Base-by-base conservation (phyloP, 1,284 basidiomycete genomes). In the Boletellus deceptivus region DNA sequence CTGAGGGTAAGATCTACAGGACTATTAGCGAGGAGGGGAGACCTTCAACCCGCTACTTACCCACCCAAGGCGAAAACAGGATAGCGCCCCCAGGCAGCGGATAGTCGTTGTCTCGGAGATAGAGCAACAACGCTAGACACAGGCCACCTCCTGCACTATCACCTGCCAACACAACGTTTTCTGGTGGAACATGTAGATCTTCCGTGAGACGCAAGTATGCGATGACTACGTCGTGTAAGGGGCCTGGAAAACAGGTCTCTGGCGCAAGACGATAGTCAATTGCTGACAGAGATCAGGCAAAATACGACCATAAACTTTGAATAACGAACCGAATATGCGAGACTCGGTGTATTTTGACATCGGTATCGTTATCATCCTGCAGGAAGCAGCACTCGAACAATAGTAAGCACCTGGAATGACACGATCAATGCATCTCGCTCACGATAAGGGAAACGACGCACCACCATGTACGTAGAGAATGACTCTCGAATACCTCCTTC, bases 211-310 rank as follows among this genome's bases (percentile, higher is more conserved):
- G 80, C 58, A 98, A 79, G 67, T 96, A 99, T 1, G 88, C 89
- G 18, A 79, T 82, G 43, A 95, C 89, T 27, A 86, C 89, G 62
- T 99, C 97, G 63, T 97, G 92, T 7, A 99, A 77, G 24, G 94
- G 91, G 0, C 95, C 92, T 0, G 96, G 96, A 70, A 99, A 99
- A 29, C 82, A 79, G 7, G 93, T 92, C 69, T 98, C 96, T 1
- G 96, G 96, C 0, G 96, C 95, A 27, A 99, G 78, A 17, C 96
- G 89, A 70, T 99, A 99, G 67, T 98, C 94, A 59, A 98, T 77
- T n/a, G 92, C 91, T 93, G 59, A 37, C 8, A 53, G 25, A 43
- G 42, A 40, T 60, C 16, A 56, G 56, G 37, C 40, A 37, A 46
- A 24, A 49, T 20, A 27, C 11, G 27, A 18, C 20, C 18, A 8